Evolutionary conservation across 2,329 filamentous ascomycete species (phyloP).

Genomic region (Ceratocystis ficicola): DNA sequence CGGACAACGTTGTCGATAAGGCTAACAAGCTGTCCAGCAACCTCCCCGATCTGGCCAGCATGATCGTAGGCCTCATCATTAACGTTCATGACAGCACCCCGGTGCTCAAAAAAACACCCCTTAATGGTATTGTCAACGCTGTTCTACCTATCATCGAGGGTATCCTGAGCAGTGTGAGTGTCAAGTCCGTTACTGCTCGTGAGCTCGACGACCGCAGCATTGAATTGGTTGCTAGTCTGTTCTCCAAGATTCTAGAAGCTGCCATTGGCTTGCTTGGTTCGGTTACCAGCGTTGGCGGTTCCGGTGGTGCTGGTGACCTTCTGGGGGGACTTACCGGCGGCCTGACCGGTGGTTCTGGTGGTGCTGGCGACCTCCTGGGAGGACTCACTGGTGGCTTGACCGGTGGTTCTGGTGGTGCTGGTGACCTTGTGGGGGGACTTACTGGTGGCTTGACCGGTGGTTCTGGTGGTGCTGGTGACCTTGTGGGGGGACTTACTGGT

Average conservation of each 20-base stretch:
- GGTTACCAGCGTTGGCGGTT: not conserved
- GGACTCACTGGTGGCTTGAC: not conserved
- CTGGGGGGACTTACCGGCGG: not conserved
- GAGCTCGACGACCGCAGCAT: not conserved
- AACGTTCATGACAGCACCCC: constrained; percentile 6
- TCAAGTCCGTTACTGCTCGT: not conserved
- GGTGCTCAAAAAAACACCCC: constrained; percentile 5
- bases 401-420: not conserved
- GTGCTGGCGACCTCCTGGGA: not conserved
- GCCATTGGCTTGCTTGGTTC: not conserved
- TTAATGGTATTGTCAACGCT: constrained; percentile 14
- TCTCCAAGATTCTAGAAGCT: not conserved
- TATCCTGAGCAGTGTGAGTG: constrained; percentile 5
- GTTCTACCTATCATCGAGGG: constrained; percentile 15
- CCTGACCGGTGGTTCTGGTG: not conserved
- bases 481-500: not conserved
- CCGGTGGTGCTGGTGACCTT: not conserved
- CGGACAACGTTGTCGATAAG: constrained; percentile 9
- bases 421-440: not conserved
- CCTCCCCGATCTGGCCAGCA: constrained; percentile 11
- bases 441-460: not conserved
- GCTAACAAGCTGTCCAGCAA: not conserved
- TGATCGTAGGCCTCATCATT: constrained; percentile 16
- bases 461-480: not conserved
- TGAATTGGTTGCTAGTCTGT: constrained; percentile 11